A percentile compares a stretch with the other conserved stretches of the same genome.
Conservation (phyloP, 495 filamentous ascomycete genomes). For the Beverwykella pulmonaria region DNA sequence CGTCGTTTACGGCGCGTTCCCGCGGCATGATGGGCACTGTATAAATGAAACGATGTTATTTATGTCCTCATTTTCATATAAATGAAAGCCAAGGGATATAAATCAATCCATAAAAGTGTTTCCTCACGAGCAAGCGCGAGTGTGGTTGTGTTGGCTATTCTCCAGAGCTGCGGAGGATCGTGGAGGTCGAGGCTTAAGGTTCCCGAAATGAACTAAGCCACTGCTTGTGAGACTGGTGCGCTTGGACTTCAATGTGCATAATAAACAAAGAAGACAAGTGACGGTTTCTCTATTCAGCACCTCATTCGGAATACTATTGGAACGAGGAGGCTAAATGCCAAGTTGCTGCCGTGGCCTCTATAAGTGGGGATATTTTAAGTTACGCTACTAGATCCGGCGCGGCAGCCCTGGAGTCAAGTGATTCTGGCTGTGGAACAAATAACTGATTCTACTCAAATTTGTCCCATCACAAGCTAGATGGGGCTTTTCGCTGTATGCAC, state of each 20-base stretch:
- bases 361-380: background rate
- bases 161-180: background rate
- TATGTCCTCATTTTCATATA: slow-evolving; percentile 3
- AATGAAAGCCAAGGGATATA: background rate
- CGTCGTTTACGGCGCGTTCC: slow-evolving; percentile 33
- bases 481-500: background rate
- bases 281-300: background rate
- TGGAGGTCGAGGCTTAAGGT: slow-evolving; percentile 8
- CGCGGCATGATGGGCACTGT: slow-evolving; percentile 30
- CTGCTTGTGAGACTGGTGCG: background rate
- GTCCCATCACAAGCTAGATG: background rate
- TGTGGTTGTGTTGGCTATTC: background rate
- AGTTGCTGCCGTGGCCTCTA: background rate
- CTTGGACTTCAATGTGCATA: background rate
- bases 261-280: slow-evolving; percentile 5
- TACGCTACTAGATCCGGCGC: background rate
- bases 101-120: background rate
- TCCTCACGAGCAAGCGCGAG: background rate
- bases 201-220: slow-evolving; percentile 2
- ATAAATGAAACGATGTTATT: slow-evolving; percentile 6
- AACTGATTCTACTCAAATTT: background rate
- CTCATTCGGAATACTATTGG: background rate
- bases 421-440: background rate
- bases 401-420: background rate
- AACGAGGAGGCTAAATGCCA: background rate